A percentile compares a stretch with the other conserved stretches of the same genome.
phyloP scores from a whole-genome alignment of 257 asterid species.

The Fraxinus excelsior region DNA sequence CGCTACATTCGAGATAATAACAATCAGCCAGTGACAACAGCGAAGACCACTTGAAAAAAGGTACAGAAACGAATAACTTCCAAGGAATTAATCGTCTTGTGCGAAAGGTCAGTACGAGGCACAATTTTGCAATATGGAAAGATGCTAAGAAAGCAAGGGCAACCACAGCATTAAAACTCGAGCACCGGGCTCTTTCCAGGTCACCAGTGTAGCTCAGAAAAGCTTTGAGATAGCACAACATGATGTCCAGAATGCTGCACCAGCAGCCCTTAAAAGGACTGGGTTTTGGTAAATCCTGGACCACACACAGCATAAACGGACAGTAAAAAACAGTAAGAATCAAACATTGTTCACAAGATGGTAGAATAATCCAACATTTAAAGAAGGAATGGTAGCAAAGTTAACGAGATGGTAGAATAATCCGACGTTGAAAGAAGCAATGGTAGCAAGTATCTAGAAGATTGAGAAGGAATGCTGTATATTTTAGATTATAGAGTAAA shows the following conservation, averaged over 20 bases:
- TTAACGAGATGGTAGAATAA: constrained; percentile 4
- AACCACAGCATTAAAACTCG: constrained; percentile 19
- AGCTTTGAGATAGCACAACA: constrained; percentile 86
- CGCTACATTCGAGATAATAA: neutral
- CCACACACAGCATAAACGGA: constrained; percentile 13
- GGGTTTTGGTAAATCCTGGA: constrained; percentile 94
- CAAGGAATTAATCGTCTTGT: neutral
- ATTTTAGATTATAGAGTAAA: neutral
- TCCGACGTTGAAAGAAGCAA: neutral
- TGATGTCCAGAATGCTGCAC: constrained; percentile 95
- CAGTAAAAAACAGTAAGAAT: neutral
- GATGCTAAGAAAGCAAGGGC: constrained; percentile 16
- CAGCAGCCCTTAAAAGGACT: constrained; percentile 74
- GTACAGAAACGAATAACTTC: neutral
- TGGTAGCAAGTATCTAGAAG: neutral
- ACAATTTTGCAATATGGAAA: constrained; percentile 15
- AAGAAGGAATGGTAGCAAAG: neutral
- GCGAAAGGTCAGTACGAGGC: constrained; percentile 22
- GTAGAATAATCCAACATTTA: constrained; percentile 4
- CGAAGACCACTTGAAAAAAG: neutral
- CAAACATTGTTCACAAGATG: neutral
- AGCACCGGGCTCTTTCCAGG: constrained; percentile 6
- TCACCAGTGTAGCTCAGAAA: constrained; percentile 45
- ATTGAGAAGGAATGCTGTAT: neutral
- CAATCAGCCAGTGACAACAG: neutral